Base-by-base conservation (phyloP, 2,329 filamentous ascomycete species). In the Arthrobotrys entomopaga region DNA sequence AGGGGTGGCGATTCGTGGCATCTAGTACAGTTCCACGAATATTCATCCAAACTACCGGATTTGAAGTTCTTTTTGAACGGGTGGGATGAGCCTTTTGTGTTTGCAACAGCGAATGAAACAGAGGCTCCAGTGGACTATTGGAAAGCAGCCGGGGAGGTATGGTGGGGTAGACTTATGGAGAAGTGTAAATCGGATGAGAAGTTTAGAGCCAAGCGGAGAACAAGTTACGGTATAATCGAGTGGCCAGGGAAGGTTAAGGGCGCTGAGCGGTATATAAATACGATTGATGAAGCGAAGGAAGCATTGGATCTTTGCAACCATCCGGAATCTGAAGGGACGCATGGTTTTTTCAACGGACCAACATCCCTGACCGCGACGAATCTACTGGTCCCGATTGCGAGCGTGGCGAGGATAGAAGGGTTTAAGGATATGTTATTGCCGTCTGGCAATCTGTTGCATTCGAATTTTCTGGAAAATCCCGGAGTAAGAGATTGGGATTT, bases 381-480 rank as follows among this genome's bases (percentile, higher is more conserved):
- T 24, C 82, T 81, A 0, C 40, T 80, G 0, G 81, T 85, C 0
- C 86, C 86, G 0, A 78, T 87, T 0, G 80, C 87, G 0, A 84
- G 85, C 0, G 82, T 81, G 0, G 84, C 82, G 0, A 77, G 81
- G 0, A 81, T 80, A 0, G 84, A 84, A 0, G 83, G 84, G 0
- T 85, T 86, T 81, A 82, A 82, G 19, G 85, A 87, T 42, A 82
- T 88, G 0, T 65, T 87, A 2, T 83, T 84, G 22, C 87, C 86
- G 0, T 84, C 83, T 49, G 82, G 85, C 0, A 82, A 83, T 0
- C 87, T 87, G 69, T 77, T 82, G n/a, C 63, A 78, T 65, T 80
- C 83, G 63, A 13, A 79, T 1, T 80, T 82, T 46, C 82, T 84
- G 2, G 86, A 86, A 74, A 79, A 83, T 2, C 77, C 79, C 0